A percentile compares a stretch with the other conserved stretches of the same genome.
Conservation (phyloP, 2,329 filamentous ascomycete genomes). For the Thelonectria blattea region DNA sequence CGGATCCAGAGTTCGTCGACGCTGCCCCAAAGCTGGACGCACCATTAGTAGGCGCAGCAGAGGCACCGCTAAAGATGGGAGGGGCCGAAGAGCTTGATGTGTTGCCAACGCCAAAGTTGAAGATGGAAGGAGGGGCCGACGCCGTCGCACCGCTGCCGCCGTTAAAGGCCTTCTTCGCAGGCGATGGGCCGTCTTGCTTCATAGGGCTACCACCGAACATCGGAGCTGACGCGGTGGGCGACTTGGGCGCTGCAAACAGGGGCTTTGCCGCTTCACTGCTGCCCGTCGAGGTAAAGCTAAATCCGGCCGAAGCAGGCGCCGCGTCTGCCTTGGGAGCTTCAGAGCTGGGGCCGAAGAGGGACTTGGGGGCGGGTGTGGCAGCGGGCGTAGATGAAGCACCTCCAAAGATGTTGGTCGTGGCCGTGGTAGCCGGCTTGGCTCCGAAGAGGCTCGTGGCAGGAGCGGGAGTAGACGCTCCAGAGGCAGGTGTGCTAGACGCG, state of each 20-base stretch:
- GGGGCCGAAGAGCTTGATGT: conserved; percentile 31
- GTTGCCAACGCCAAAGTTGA: conserved; percentile 47
- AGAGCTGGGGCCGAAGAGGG: conserved; percentile 39
- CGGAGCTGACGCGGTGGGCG: conserved; percentile 39
- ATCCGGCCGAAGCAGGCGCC: conserved; percentile 22
- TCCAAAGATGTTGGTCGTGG: conserved; percentile 42
- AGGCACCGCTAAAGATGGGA: conserved; percentile 44
- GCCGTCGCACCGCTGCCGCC: conserved; percentile 33
- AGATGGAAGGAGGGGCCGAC: conserved; percentile 38
- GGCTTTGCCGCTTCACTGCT: conserved; percentile 42
- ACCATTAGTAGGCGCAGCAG: conserved; percentile 31
- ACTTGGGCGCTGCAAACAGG: conserved; percentile 47
- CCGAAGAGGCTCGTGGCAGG: conserved; percentile 33
- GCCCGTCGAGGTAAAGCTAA: conserved; percentile 26
- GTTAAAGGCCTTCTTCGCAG: conserved; percentile 45
- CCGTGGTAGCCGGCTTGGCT: conserved; percentile 33
- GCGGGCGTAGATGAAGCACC: conserved; percentile 29
- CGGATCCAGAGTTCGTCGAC: conserved; percentile 19
- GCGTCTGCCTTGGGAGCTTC: conserved; percentile 31
- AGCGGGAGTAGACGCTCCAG: conserved; percentile 23
- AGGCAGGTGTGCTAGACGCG: conserved; percentile 22
- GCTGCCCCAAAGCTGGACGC: conserved; percentile 48
- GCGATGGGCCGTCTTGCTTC: conserved; percentile 50
- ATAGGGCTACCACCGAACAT: conserved; percentile 52
- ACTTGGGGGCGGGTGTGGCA: conserved; percentile 25